These are phyloP conservation scores for Colletotrichum sp. DNA, from an alignment of 2,329 filamentous ascomycete species.

Conservation along the genomic window DNA sequence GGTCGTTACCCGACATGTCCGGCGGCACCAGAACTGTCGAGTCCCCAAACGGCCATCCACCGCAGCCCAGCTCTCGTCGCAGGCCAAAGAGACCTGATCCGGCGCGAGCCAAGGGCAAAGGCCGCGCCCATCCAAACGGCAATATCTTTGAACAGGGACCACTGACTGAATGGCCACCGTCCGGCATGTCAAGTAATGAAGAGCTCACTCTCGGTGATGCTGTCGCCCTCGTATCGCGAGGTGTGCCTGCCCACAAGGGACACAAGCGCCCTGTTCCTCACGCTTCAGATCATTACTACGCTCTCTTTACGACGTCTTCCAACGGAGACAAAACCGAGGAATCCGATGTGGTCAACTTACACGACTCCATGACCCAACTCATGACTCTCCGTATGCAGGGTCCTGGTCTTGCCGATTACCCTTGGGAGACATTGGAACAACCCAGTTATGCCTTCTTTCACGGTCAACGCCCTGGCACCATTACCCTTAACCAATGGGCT, in stretches of 20 bases:
- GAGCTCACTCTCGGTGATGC: constrained; percentile 60
- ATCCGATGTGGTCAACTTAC: constrained; percentile 54
- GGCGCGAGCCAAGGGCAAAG: constrained; percentile 43
- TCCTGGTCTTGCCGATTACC: constrained; percentile 45
- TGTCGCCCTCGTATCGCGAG: constrained; percentile 62
- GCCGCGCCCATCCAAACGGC: constrained; percentile 36
- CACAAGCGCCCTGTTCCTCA: constrained; percentile 60
- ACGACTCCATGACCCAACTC: constrained; percentile 63
- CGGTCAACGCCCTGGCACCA: constrained; percentile 70
- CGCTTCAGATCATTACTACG: constrained; percentile 59
- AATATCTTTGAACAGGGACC: constrained; percentile 34
- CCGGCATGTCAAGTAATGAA: constrained; percentile 51
- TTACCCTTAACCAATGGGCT: constrained; percentile 75
- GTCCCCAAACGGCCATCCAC: constrained; percentile 2
- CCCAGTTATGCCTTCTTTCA: constrained; percentile 74
- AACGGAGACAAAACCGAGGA: constrained; percentile 49
- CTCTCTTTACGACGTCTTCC: constrained; percentile 58
- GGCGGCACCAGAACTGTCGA: constrained; percentile 6
- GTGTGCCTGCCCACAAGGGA: constrained; percentile 62
- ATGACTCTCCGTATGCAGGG: constrained; percentile 59
- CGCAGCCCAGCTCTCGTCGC: constrained; percentile 36
- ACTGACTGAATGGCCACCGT: constrained; percentile 63
- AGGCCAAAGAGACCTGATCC: constrained; percentile 45
- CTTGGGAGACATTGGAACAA: constrained; percentile 77
- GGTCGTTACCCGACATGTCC: constrained; percentile 10